A percentile compares a stretch with the other conserved stretches of the same genome.
Evolutionary conservation across 1,284 basidiomycete genomes (phyloP).

Genomic region (Trametes polyzona): DNA sequence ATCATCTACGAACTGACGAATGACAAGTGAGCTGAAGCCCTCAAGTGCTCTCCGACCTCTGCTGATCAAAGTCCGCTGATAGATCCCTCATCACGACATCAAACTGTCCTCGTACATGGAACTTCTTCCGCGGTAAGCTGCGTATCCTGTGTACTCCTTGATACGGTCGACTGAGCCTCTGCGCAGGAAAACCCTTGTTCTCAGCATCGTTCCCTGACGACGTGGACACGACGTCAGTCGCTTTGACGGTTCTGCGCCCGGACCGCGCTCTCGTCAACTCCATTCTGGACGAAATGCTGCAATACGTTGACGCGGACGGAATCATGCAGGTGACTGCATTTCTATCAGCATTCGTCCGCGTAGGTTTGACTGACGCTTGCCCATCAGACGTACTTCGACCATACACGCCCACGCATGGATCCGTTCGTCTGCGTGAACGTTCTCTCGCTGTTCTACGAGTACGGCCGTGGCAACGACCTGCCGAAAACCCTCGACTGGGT

Average conservation of each 20-base stretch:
- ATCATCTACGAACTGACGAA: conserved; percentile 58
- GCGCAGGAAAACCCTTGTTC: conserved; percentile 48
- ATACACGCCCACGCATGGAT: conserved; percentile 52
- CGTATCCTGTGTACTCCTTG: background rate
- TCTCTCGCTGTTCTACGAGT: conserved; percentile 51
- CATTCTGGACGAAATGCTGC: conserved; percentile 59
- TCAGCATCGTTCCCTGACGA: conserved; percentile 41
- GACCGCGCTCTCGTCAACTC: conserved; percentile 41
- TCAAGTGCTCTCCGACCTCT: background rate
- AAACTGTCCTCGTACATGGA: conserved; percentile 51
- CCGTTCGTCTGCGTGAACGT: conserved; percentile 59
- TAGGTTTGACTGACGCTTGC: background rate
- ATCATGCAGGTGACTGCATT: conserved; percentile 46
- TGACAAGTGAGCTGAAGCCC: conserved; percentile 41
- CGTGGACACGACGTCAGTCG: conserved; percentile 57
- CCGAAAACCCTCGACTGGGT: conserved; percentile 54
- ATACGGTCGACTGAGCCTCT: background rate
- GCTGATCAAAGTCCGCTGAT: conserved; percentile 1
- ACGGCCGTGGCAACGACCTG: conserved; percentile 53
- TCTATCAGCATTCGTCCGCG: background rate
- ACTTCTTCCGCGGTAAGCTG: conserved; percentile 52
- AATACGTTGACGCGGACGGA: conserved; percentile 51
- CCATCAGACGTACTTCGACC: conserved; percentile 58
- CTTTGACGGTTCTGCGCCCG: conserved; percentile 43
- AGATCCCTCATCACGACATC: conserved; percentile 20